phyloP scores from a whole-genome alignment of 2,329 filamentous ascomycete species.

The Penicillium occitanis region DNA sequence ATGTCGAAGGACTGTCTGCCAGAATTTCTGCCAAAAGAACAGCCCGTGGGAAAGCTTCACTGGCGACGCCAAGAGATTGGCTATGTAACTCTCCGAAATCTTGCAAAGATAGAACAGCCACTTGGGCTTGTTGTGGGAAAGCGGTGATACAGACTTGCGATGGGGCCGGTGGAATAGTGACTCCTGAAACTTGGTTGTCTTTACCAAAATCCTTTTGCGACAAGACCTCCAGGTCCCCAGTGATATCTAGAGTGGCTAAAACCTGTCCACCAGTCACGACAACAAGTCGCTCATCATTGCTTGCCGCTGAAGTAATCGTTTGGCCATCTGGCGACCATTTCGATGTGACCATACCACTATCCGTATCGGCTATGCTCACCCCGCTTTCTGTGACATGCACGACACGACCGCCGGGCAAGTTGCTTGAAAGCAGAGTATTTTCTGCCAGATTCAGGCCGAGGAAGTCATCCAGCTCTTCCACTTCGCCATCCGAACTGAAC shows the following conservation, averaged over 20 bases:
- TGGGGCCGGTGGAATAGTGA: conserved; percentile 68
- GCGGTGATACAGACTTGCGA: conserved; percentile 72
- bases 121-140: conserved; percentile 79
- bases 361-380: conserved; percentile 62
- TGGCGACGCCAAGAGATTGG: conserved; percentile 63
- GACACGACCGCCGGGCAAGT: conserved; percentile 62
- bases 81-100: conserved; percentile 66
- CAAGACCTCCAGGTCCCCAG: conserved; percentile 57
- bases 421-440: conserved; percentile 70
- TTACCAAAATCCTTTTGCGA: conserved; percentile 61
- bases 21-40: conserved; percentile 78
- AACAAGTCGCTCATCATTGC: conserved; percentile 68
- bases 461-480: conserved; percentile 82
- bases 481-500: conserved; percentile 71
- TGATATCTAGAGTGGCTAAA: conserved; percentile 67
- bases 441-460: conserved; percentile 67
- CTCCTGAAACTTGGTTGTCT: conserved; percentile 78
- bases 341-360: conserved; percentile 47
- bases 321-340: conserved; percentile 49
- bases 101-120: conserved; percentile 70
- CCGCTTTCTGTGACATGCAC: conserved; percentile 72
- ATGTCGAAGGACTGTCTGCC: conserved; percentile 63
- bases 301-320: conserved; percentile 74
- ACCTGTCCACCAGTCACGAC: conserved; percentile 74
- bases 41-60: conserved; percentile 77